Conservation (phyloP, 148 eudicot genomes). For the Nyssa sinensis region DNA sequence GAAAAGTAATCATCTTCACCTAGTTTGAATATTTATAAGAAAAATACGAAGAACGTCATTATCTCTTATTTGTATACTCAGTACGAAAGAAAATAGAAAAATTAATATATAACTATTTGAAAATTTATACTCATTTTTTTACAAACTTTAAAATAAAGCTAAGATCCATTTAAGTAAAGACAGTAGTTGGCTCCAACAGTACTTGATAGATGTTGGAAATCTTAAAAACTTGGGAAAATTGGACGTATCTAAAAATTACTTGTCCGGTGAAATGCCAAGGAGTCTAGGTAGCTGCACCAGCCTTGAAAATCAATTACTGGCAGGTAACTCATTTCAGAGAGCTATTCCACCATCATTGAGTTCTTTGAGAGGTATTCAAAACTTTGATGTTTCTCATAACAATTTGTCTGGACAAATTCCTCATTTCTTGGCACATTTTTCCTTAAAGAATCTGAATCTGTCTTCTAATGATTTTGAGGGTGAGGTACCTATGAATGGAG, state of each 20-base stretch:
- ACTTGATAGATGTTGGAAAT: conserved; percentile 21
- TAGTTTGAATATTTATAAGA: too few species aligned
- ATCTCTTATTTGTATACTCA: too few species aligned
- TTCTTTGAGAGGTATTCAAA: conserved; percentile 21
- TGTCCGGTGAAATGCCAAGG: conserved; percentile 39
- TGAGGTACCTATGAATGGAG: conserved; percentile 31
- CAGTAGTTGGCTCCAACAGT: too few species aligned
- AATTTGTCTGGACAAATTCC: conserved; percentile 42
- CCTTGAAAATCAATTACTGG: conserved; percentile 18
- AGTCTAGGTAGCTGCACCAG: conserved; percentile 24
- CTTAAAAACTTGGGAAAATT: conserved; percentile 24
- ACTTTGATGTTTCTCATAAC: conserved; percentile 44
- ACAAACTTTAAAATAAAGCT: conserved; percentile 19
- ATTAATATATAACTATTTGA: too few species aligned
- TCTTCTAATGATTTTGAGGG: conserved; percentile 44
- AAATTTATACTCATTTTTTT: too few species aligned
- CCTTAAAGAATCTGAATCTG: conserved; percentile 15
- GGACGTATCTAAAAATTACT: conserved; percentile 30
- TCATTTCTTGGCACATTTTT: conserved; percentile 19
- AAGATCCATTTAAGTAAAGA: too few species aligned
- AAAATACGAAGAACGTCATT: too few species aligned
- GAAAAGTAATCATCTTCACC: too few species aligned
- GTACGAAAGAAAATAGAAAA: too few species aligned
- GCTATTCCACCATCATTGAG: conserved; percentile 24
- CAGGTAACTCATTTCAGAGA: conserved; percentile 28